Percentiles rank a stretch among this genome's conserved stretches.
phyloP scores from a whole-genome alignment of 2,329 filamentous ascomycete genomes.

The Neonectria coccinea region DNA sequence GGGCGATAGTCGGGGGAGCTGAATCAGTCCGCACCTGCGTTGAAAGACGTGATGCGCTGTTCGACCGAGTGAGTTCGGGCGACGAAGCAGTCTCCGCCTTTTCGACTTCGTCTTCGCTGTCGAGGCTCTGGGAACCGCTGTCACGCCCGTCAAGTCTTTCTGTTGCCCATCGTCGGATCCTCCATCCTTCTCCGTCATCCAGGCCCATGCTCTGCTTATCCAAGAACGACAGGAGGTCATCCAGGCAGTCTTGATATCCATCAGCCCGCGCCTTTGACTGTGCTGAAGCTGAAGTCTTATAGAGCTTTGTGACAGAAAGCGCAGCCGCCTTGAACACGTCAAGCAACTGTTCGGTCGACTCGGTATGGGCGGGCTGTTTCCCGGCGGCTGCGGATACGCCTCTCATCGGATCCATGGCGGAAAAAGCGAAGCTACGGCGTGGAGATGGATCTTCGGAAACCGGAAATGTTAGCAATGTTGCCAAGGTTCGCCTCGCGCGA shows the following conservation, averaged over 20 bases:
- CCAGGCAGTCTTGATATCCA: conserved; percentile 93
- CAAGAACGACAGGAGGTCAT: conserved; percentile 87
- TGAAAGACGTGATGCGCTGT: conserved; percentile 53
- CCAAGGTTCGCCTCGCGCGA: not conserved
- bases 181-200: conserved; percentile 80
- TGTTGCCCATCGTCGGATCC: conserved; percentile 72
- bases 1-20: conserved; percentile 42
- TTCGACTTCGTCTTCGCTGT: conserved; percentile 77
- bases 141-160: conserved; percentile 76
- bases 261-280: conserved; percentile 80
- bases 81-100: conserved; percentile 71
- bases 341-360: conserved; percentile 75
- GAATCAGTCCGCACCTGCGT: conserved; percentile 44
- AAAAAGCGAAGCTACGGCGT: conserved; percentile 9
- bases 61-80: conserved; percentile 66
- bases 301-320: conserved; percentile 93
- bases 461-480: conserved; percentile 30
- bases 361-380: conserved; percentile 49
- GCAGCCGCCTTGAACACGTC: conserved; percentile 93
- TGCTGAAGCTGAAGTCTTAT: conserved; percentile 87
- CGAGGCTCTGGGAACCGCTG: conserved; percentile 63
- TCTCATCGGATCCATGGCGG: conserved; percentile 50
- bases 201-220: conserved; percentile 85
- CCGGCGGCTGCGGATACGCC: conserved; percentile 44
- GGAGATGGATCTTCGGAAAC: conserved; percentile 21